These are phyloP conservation scores for Plasmodium knowlesi DNA, from an alignment of 169 alveolate species.

Conservation along the genomic window DNA sequence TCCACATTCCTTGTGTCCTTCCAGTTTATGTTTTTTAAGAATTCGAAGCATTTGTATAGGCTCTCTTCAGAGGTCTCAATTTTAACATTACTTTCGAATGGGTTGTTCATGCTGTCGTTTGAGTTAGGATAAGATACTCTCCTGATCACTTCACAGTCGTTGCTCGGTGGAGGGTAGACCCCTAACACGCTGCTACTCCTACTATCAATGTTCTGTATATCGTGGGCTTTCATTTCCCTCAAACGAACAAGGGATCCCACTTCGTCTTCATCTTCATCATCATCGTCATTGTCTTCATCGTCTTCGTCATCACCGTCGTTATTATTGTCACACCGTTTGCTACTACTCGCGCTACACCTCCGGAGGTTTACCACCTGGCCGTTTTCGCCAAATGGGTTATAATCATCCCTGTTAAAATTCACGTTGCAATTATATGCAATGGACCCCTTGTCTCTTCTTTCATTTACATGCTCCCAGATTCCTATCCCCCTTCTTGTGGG, in stretches of 20 bases:
- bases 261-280: neutral
- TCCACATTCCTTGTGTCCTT: conserved; percentile 6
- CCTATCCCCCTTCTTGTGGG: neutral
- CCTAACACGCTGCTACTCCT: neutral
- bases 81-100: conserved; percentile 13
- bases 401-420: neutral
- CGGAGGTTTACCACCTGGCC: neutral
- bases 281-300: neutral
- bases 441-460: neutral
- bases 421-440: neutral
- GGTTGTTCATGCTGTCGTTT: neutral
- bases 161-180: neutral
- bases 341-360: neutral
- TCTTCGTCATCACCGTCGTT: neutral
- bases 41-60: conserved; percentile 57
- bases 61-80: conserved; percentile 56
- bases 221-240: neutral
- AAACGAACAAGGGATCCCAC: neutral
- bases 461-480: neutral
- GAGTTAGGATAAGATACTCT: neutral
- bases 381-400: neutral
- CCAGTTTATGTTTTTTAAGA: conserved; percentile 57
- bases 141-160: neutral
- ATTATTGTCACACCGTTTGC: neutral
- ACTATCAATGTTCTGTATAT: neutral